Percentiles rank a stretch among this genome's conserved stretches.
phyloP scores from a whole-genome alignment of 768 basidiomycete species.

The Phaeotremella skinneri region DNA sequence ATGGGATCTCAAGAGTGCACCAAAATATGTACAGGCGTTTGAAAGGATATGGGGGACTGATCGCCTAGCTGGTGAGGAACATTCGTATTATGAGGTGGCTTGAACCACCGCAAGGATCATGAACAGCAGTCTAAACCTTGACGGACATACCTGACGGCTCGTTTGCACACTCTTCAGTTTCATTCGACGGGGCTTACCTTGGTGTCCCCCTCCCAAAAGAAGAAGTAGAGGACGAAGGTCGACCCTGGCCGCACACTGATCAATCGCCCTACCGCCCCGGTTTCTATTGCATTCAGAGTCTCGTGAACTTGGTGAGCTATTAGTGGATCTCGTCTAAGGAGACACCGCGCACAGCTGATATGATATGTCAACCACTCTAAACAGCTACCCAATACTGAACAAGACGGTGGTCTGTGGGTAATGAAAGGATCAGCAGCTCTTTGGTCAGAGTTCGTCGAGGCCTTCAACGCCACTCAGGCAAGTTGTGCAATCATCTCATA shows the following conservation, averaged over 20 bases:
- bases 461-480: slow-evolving; percentile 25
- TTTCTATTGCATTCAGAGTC: slow-evolving; percentile 18
- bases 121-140: too few species aligned
- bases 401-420: slow-evolving; percentile 49
- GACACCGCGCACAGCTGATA: too few species aligned
- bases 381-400: slow-evolving; percentile 32
- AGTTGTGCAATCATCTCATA: slow-evolving; percentile 23
- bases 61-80: slow-evolving; percentile 7
- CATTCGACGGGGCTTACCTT: slow-evolving; percentile 21
- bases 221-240: slow-evolving; percentile 22
- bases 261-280: slow-evolving; percentile 21
- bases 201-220: slow-evolving; percentile 21
- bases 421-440: slow-evolving; percentile 42
- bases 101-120: not conserved
- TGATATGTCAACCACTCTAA: too few species aligned
- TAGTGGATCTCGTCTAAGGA: not conserved
- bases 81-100: not conserved
- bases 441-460: slow-evolving; percentile 43
- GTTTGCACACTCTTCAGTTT: slow-evolving; percentile 4
- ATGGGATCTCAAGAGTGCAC: slow-evolving; percentile 37
- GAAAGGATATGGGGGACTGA: slow-evolving; percentile 37
- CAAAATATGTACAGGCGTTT: slow-evolving; percentile 27
- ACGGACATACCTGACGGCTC: not conserved
- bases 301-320: slow-evolving; percentile 19
- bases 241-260: slow-evolving; percentile 29